Evolutionary conservation across 1,139 yeast species (phyloP), one percentile per base, ranked within the genome.

Genomic region (Suhomyces yuchorum): DNA sequence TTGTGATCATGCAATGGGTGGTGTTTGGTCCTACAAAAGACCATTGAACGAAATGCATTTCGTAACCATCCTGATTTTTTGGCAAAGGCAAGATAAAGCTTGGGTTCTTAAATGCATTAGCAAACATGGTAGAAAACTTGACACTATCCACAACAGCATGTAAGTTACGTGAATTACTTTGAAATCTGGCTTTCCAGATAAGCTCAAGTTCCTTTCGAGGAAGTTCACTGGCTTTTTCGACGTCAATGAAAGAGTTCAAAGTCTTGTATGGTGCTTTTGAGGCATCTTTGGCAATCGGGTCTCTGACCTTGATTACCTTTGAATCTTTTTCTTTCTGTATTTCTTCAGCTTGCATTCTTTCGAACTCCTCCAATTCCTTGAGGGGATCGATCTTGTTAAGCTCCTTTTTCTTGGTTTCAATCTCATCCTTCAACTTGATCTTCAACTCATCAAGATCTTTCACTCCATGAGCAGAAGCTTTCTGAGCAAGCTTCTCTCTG

Each of bases 1-100:
- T 84, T 1, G 99, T 95, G 58, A 95, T 74, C 80, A 95, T 80
- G 65, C 96, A 89, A 68, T 95, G 97, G 3, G 90, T 76, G 4
- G 98, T 92, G 37, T 82, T 62, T 7, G 90, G 85, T 0, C 96
- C 97, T 2, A 87, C 93, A 66, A 91, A 89, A 17, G 84, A 77
- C 99, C 99, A 95, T 68, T 95, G 99, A 17, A 91, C 82, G 63
- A 87, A 91, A 63, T 93, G 97, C 73, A 93, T 78, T 66, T 93
- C 99, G 57, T 85, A 72, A 54, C 67, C 90, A 73, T 75, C 78
- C 18, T 60, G 64, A 24, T 69, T 76, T 56, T 80, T 78, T 11
- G 87, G 91, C 43, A 87, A 67, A 1, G 96, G 95, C 30, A 87
- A 71, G 8, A 87, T 82, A 63, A 87, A 87, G 42, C 82, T 78